phyloP scores from a whole-genome alignment of 2,329 filamentous ascomycete genomes.

The Dothistroma septosporum region DNA sequence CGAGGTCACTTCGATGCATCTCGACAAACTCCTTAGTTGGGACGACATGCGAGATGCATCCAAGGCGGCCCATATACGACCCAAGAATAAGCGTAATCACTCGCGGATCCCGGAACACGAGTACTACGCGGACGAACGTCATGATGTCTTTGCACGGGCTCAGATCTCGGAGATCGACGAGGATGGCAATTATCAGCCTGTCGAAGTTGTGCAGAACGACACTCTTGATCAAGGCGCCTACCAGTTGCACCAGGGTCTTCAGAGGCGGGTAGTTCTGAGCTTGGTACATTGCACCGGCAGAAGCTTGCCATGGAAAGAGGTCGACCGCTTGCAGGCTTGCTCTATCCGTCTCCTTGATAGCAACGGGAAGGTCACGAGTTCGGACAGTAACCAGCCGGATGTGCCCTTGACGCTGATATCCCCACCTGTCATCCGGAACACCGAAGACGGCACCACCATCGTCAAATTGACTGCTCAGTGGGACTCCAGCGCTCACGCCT shows the following conservation, averaged over 20 bases:
- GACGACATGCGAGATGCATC: constrained; percentile 88
- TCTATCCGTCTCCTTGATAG: constrained; percentile 79
- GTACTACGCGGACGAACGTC: constrained; percentile 87
- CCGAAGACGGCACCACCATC: constrained; percentile 84
- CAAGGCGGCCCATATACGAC: constrained; percentile 52
- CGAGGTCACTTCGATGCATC: constrained; percentile 83
- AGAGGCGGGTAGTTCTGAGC: constrained; percentile 80
- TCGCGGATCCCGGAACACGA: constrained; percentile 83
- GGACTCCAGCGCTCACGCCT: constrained; percentile 91
- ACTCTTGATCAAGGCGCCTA: constrained; percentile 85
- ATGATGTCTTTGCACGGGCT: constrained; percentile 83
- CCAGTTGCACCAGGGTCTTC: constrained; percentile 90
- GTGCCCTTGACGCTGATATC: constrained; percentile 73
- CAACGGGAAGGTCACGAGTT: constrained; percentile 75
- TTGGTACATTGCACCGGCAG: constrained; percentile 90
- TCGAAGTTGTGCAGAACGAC: constrained; percentile 83
- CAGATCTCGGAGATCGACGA: constrained; percentile 92
- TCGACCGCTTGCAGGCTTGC: constrained; percentile 71
- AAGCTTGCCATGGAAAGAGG: constrained; percentile 80
- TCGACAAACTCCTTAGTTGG: constrained; percentile 97
- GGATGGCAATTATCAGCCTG: constrained; percentile 82
- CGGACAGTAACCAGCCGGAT: constrained; percentile 64
- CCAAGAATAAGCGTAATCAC: constrained; percentile 43
- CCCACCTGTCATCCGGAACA: constrained; percentile 73
- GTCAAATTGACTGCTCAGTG: constrained; percentile 87